These are phyloP conservation scores for Arachis hypogaea DNA, from an alignment of 306 rosid genomes.

Conservation along the genomic window DNA sequence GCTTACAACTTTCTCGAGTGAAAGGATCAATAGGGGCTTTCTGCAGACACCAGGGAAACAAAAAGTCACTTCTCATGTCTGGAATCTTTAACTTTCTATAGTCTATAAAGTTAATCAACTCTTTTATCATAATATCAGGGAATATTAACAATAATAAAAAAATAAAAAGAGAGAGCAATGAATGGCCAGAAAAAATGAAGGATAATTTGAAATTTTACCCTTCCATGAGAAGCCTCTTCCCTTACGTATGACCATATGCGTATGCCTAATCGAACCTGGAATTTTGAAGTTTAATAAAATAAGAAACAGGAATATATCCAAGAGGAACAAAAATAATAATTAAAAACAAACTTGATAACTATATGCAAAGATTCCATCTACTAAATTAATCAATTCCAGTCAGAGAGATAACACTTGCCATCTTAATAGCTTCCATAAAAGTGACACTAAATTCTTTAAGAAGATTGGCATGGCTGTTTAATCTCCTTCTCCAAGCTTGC, in stretches of 20 bases:
- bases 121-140: background rate
- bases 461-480: constrained; percentile 89
- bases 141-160: background rate
- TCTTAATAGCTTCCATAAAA: constrained; percentile 88
- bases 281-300: constrained; percentile 37
- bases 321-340: background rate
- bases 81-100: constrained; percentile 37
- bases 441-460: constrained; percentile 94
- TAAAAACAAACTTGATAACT: constrained; percentile 11
- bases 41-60: constrained; percentile 55
- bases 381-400: constrained; percentile 32
- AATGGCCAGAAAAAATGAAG: constrained; percentile 11
- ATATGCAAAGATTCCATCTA: constrained; percentile 22
- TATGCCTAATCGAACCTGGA: constrained; percentile 83
- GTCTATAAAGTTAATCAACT: constrained; percentile 14
- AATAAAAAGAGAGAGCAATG: background rate
- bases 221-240: constrained; percentile 99
- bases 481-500: constrained; percentile 97
- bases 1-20: constrained; percentile 91
- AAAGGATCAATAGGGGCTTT: constrained; percentile 99
- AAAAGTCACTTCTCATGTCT: constrained; percentile 26
- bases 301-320: constrained; percentile 2
- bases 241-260: constrained; percentile 98
- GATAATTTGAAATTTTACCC: constrained; percentile 64
- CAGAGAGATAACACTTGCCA: constrained; percentile 60